Base-by-base conservation (phyloP, 176 grass and related monocot genomes). In the Avena insularis region DNA sequence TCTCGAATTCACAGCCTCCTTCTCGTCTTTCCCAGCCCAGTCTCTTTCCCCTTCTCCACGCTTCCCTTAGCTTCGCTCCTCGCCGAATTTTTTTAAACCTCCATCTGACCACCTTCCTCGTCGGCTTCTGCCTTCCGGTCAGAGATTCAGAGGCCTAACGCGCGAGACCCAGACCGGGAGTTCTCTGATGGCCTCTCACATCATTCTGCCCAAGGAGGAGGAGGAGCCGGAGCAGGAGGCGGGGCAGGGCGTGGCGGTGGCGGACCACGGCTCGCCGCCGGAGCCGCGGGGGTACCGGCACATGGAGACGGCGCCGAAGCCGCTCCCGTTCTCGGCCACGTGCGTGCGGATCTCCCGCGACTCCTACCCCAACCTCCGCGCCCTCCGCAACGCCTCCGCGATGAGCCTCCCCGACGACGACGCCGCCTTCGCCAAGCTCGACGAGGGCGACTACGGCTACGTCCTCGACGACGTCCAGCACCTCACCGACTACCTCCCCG, bases 381-480 rank as follows among this genome's bases (percentile, higher is more conserved):
- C 91, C 74, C 81, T 95, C 35, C 83, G 78, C 51, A 88, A 87
- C 59, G 71, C 90, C 43, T 86, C 90, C 25, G 15, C 68, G 46
- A 31, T 35, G 59, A 29, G 8, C 48, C 61, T 86, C 79, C 88
- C 69, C 57, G 75, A 89, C 50, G 93, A 87, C 15, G 93, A 84
- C 50, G 87, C 82, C 23, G 83, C 66, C 57, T 85, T 57, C 71
- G 70, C 75, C 60, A 98, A 98, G 80, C 75, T 88, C 77, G 65
- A 93, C 11, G 80, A 90, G 17, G 97, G 97, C 12, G 93, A 96
- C 29, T 87, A 46, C 89, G 97, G 97, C 16, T 98, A 96, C 86
- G 79, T 98, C 82, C 92, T 98, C 74, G 97, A 98, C 71, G 97
- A 98, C 80, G 97, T 98, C 8, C 93, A 78, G 82, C 97, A 98